Evolutionary conservation across 2,329 filamentous ascomycete species (phyloP).

Genomic region (Xylariaceae sp.): DNA sequence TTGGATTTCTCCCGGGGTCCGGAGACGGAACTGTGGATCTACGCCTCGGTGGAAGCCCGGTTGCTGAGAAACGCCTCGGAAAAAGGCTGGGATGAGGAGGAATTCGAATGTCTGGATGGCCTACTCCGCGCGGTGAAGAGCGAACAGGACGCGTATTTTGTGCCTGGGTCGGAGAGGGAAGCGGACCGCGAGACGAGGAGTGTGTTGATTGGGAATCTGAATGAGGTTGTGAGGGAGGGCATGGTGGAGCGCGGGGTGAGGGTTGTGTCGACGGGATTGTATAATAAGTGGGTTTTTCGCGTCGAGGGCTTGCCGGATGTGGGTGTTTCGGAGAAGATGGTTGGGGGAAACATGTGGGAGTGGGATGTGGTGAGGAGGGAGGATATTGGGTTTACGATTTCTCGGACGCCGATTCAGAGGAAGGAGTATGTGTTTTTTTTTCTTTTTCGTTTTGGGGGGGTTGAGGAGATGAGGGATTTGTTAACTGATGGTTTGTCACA

Average conservation of each 20-base stretch:
- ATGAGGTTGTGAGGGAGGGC: constrained; percentile 33
- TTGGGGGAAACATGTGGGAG: neutral
- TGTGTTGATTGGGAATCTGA: constrained; percentile 39
- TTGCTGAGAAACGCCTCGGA: neutral
- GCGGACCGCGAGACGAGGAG: constrained; percentile 29
- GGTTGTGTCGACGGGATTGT: constrained; percentile 30
- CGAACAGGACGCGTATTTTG: constrained; percentile 23
- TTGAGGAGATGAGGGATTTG: neutral
- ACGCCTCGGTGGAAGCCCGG: constrained; percentile 44
- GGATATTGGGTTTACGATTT: constrained; percentile 53
- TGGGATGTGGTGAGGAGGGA: constrained; percentile 50
- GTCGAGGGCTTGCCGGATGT: constrained; percentile 39
- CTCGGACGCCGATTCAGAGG: constrained; percentile 52
- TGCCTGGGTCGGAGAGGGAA: constrained; percentile 18
- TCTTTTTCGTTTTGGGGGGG: neutral
- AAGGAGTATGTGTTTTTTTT: constrained; percentile 38
- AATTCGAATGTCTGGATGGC: constrained; percentile 9
- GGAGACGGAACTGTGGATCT: constrained; percentile 63
- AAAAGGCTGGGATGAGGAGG: constrained; percentile 14
- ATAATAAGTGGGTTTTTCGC: constrained; percentile 56
- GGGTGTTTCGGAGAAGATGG: constrained; percentile 15
- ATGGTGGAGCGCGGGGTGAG: constrained; percentile 28
- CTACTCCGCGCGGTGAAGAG: constrained; percentile 22
- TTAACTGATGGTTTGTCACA: neutral
- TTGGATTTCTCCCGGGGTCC: constrained; percentile 55